These are phyloP conservation scores for Gracilariopsis chorda DNA, from an alignment of 23 red algal genomes.

Conservation along the genomic window DNA sequence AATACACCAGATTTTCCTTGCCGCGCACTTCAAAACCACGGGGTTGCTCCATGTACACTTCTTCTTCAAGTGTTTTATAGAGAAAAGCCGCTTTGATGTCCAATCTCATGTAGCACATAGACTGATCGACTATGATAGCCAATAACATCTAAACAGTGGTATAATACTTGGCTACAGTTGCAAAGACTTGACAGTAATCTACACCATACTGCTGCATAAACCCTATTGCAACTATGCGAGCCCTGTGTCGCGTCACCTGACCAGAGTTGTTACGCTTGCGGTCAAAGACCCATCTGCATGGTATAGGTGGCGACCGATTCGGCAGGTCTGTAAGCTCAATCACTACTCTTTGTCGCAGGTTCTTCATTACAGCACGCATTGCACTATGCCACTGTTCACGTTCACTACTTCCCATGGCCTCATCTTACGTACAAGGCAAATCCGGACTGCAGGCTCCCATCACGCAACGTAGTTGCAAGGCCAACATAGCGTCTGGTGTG, in stretches of 20 bases:
- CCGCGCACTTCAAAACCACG: slow-evolving; percentile 6
- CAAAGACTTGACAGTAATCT: not conserved
- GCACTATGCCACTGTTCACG: not conserved
- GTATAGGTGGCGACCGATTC: not conserved
- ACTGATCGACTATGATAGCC: not conserved
- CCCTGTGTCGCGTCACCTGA: not conserved
- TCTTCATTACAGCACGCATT: slow-evolving; percentile 2
- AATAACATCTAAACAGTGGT: not conserved
- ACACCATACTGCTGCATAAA: slow-evolving; percentile 19
- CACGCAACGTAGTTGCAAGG: not conserved
- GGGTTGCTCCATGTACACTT: slow-evolving; percentile 48
- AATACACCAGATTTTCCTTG: not conserved
- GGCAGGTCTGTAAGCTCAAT: not conserved
- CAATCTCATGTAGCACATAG: not conserved
- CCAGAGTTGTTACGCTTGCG: not conserved
- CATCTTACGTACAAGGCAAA: not conserved
- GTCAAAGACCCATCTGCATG: slow-evolving; percentile 12
- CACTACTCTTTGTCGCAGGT: not conserved
- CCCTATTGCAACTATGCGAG: not conserved
- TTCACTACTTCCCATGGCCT: not conserved
- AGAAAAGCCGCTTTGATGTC: slow-evolving; percentile 43
- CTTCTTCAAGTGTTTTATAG: not conserved
- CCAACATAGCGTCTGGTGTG: not conserved
- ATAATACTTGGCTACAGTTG: slow-evolving; percentile 32
- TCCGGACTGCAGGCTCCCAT: not conserved